Evolutionary conservation across 208 protist genomes (phyloP), one percentile per base, ranked within the genome.

Genomic region (Trypanosoma brucei): DNA sequence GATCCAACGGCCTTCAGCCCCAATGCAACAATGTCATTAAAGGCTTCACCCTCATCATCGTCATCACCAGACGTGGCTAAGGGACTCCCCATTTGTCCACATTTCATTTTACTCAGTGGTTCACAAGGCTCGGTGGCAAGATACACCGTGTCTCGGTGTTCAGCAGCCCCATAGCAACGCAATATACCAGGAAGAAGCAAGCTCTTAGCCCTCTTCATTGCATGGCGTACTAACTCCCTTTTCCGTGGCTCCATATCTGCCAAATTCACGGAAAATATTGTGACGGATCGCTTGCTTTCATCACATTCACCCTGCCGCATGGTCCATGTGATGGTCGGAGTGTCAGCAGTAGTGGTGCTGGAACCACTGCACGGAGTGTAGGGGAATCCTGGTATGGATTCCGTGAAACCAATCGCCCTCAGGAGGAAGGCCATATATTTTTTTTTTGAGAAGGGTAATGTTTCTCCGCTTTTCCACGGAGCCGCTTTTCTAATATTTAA

Each of bases 71-170:
- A 22, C 35, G 3, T 34, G 14, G 2, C 7, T 13, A 22, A 70
- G 40, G 59, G 55, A 39, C 42, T 2, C 11, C 13, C n/a, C 2
- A 33, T 48, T 0, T 3, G 53, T 0, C 42, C 49, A 9, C 3
- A 39, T 50, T 93, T 60, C 42, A 83, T 73, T 3, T 70, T 49
- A 36, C 48, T 61, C 38, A 95, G 68, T 35, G 90, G 66, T 35
- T 81, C 64, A 38, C 85, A 92, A 42, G 58, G 65, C 70, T 96
- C 87, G 13, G 79, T 93, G 14, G 88, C 91, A 37, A 96, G 83
- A 74, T 96, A 93, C 5, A 92, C 46, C 13, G 76, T 82, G 55
- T 88, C 76, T 45, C 79, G 49, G 55, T 92, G 75, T 72, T 94
- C 91, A 0, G 60, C 72, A 3, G 75, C 85, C 7, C 78, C 86